A percentile compares a stretch with the other conserved stretches of the same genome.
Evolutionary conservation across 805 yeast species (phyloP).

Genomic region (Candida easanensis): DNA sequence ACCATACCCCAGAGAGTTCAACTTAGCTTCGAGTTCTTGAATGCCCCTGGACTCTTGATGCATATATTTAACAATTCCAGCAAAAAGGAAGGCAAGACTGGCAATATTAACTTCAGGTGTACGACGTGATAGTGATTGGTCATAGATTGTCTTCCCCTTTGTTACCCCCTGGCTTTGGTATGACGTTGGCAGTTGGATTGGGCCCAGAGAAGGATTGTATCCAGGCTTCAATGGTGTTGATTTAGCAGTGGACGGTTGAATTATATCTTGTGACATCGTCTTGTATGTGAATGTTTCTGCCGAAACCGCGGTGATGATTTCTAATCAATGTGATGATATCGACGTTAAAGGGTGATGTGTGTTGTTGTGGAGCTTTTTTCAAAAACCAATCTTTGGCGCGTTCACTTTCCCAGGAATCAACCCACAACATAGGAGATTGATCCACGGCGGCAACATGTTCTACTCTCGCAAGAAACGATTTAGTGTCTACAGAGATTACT

Average conservation of each 20-base stretch:
- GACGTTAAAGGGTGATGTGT: background rate
- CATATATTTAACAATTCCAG: constrained; percentile 66
- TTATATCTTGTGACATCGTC: constrained; percentile 20
- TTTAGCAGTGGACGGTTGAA: constrained; percentile 25
- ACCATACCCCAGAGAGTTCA: constrained; percentile 74
- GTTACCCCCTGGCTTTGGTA: constrained; percentile 18
- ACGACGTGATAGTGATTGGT: constrained; percentile 63
- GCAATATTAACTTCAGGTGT: constrained; percentile 65
- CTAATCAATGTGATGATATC: background rate
- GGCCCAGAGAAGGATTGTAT: constrained; percentile 29
- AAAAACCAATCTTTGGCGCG: background rate
- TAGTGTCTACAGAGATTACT: constrained; percentile 25
- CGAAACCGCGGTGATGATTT: too few species aligned
- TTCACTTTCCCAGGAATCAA: background rate
- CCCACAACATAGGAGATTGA: too few species aligned
- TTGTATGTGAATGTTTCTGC: too few species aligned
- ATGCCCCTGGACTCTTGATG: constrained; percentile 63
- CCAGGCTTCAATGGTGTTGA: constrained; percentile 20
- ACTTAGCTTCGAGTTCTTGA: constrained; percentile 57
- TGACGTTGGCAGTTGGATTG: constrained; percentile 28
- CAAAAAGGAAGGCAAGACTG: constrained; percentile 64
- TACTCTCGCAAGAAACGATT: constrained; percentile 22
- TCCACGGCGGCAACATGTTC: constrained; percentile 16
- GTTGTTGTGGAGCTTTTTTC: background rate
- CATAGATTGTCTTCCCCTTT: constrained; percentile 46